phyloP scores from a whole-genome alignment of 1,284 basidiomycete species.

The Flammula alnicola region DNA sequence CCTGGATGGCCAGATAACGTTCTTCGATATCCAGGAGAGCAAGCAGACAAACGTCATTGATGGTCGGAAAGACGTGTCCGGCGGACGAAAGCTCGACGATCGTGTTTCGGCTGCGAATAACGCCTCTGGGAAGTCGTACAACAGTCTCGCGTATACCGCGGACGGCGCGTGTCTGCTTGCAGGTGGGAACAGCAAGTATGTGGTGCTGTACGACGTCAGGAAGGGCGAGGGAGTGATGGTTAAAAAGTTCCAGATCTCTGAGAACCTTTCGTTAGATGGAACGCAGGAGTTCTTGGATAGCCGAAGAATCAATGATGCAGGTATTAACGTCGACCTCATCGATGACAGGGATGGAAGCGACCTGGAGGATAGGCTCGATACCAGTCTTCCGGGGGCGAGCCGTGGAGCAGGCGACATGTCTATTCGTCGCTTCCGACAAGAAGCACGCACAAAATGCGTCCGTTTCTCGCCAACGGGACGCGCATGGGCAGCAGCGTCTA shows the following conservation, averaged over 20 bases:
- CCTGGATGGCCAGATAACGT: conserved; percentile 91
- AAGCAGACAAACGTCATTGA: conserved; percentile 92
- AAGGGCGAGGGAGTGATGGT: conserved; percentile 95
- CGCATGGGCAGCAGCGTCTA: conserved; percentile 95
- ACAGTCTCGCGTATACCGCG: conserved; percentile 91
- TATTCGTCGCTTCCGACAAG: conserved; percentile 83
- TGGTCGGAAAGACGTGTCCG: conserved; percentile 91
- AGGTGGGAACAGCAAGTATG: conserved; percentile 96
- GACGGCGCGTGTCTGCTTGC: conserved; percentile 93
- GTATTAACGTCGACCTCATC: conserved; percentile 77
- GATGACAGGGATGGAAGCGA: conserved; percentile 90
- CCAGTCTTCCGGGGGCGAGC: conserved; percentile 84
- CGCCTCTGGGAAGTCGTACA: conserved; percentile 88
- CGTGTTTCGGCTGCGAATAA: conserved; percentile 90
- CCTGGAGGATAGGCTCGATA: conserved; percentile 86
- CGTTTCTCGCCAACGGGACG: conserved; percentile 94
- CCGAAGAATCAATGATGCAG: conserved; percentile 82
- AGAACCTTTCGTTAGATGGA: conserved; percentile 94
- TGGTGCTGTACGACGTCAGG: conserved; percentile 91
- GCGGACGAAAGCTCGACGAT: conserved; percentile 91
- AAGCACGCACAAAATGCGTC: conserved; percentile 92
- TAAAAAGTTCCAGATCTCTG: conserved; percentile 94
- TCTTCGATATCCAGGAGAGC: conserved; percentile 85
- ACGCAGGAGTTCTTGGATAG: conserved; percentile 96
- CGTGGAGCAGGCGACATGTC: conserved; percentile 84